Evolutionary conservation across 2,329 filamentous ascomycete species (phyloP).

Genomic region (Fusarium domesticum): DNA sequence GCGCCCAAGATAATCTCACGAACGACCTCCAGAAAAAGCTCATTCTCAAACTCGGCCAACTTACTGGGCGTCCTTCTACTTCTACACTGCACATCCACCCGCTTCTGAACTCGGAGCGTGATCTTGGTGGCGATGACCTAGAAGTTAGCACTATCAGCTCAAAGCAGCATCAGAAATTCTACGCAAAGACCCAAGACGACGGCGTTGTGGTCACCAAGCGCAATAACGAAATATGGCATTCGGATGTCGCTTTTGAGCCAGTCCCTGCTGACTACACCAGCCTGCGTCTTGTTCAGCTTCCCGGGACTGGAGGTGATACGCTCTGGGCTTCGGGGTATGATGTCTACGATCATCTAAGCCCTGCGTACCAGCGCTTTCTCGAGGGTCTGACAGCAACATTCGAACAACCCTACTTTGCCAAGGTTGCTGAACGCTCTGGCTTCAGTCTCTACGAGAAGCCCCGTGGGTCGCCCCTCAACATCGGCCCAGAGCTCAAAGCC

Average conservation of each 20-base stretch:
- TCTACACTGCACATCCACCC: slow-evolving; percentile 61
- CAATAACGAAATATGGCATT: slow-evolving; percentile 47
- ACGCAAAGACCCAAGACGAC: slow-evolving; percentile 37
- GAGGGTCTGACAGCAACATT: slow-evolving; percentile 56
- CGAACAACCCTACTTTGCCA: slow-evolving; percentile 48
- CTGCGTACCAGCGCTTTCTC: slow-evolving; percentile 54
- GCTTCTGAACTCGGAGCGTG: slow-evolving; percentile 50
- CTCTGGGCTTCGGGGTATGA: slow-evolving; percentile 68
- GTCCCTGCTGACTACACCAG: slow-evolving; percentile 62
- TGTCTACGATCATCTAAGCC: slow-evolving; percentile 61
- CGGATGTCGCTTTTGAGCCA: slow-evolving; percentile 64
- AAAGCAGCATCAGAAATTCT: slow-evolving; percentile 50
- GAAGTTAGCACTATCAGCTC: slow-evolving; percentile 63
- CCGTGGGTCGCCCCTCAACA: slow-evolving; percentile 50
- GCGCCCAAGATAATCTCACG: slow-evolving; percentile 58
- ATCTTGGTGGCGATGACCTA: slow-evolving; percentile 53
- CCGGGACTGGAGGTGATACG: slow-evolving; percentile 55
- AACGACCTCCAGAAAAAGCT: slow-evolving; percentile 65
- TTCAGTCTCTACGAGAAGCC: slow-evolving; percentile 45
- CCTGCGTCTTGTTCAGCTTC: slow-evolving; percentile 52
- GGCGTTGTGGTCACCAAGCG: slow-evolving; percentile 19
- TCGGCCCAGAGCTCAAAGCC: slow-evolving; percentile 46
- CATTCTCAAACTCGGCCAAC: slow-evolving; percentile 56
- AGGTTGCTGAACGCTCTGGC: slow-evolving; percentile 43
- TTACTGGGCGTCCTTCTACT: slow-evolving; percentile 54